Percentiles rank a stretch among this genome's conserved stretches.
phyloP scores from a whole-genome alignment of 257 asterid species.

The Solanum bulbocastanum region DNA sequence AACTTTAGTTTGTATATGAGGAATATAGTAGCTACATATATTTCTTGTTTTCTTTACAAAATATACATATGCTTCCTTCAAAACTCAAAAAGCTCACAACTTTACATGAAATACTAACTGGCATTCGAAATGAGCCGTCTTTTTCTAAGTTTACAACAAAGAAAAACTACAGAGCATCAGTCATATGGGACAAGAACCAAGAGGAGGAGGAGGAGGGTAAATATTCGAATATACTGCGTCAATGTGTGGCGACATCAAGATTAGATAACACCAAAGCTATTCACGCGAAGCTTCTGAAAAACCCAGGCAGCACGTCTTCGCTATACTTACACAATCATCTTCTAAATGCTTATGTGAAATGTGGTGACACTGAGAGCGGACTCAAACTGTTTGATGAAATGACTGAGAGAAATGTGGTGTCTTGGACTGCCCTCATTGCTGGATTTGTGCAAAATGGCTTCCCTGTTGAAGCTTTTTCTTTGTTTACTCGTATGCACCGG shows the following conservation, averaged over 20 bases:
- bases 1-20: neutral
- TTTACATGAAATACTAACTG: neutral
- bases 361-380: constrained; percentile 26
- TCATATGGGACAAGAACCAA: neutral
- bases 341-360: constrained; percentile 40
- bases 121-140: neutral
- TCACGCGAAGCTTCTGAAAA: constrained; percentile 41
- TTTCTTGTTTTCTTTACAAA: neutral
- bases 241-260: constrained; percentile 29
- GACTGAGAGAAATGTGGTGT: constrained; percentile 52
- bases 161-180: neutral
- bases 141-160: neutral
- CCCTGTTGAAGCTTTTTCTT: constrained; percentile 35
- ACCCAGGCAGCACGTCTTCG: constrained; percentile 7
- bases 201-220: constrained; percentile 6
- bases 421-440: constrained; percentile 68
- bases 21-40: neutral
- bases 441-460: constrained; percentile 55
- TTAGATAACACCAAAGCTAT: constrained; percentile 18
- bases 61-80: constrained; percentile 15
- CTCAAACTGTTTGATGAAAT: constrained; percentile 56
- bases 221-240: constrained; percentile 25
- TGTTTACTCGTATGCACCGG: constrained; percentile 41
- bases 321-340: constrained; percentile 44
- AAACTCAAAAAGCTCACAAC: constrained; percentile 9